Evolutionary conservation across 495 filamentous ascomycete genomes (phyloP), one percentile per base, ranked within the genome.

Genomic region (Penicillium subrubescens): DNA sequence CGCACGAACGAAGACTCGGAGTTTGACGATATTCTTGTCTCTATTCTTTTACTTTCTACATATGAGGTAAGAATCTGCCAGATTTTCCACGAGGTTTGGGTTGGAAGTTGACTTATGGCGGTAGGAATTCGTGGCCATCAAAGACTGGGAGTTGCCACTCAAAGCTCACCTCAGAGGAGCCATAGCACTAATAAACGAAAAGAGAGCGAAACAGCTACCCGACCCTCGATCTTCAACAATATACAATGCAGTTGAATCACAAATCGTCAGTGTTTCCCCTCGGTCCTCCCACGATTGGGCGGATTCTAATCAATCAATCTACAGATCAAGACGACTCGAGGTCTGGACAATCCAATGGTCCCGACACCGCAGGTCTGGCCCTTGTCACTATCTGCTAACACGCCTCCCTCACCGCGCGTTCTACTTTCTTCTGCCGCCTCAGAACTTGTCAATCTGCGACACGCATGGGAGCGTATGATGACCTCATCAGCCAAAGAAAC

Each of bases 21-120:
- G 62, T 73, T 83, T 23, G 85, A 90, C 62, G 77, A 81, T 43
- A 85, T 86, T 14, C 70, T 92, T n/a, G 83, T 87, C 31, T 79
- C 87, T 0, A 83, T 90, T 25, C 73, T 92, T 43, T 68, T 90
- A 31, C 74, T 90, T 48, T 86, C 84, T 0, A 81, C 87, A n/a
- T 91, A 86, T 61, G 88, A 91, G 81, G 86, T 88, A 66, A 44
- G 76, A 21, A 6, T 21, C 41, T 21, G 0, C 15, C 12, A 27
- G 2, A 4, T 31, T 29, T n/a, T 73, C 5, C n/a, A 12, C 31
- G 17, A 1, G 43, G 53, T 2, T 33, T 21, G 23, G 14, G 10
- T 37, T 3, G 8, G 5, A 27, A 43, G 11, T 37, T 67, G 10
- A 54, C 17, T 8, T 29, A 19, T 15, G 39, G 8, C 50, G 31